These are phyloP conservation scores for Aspergillus eucalypticola DNA, from an alignment of 2,329 filamentous ascomycete species.

Conservation along the genomic window DNA sequence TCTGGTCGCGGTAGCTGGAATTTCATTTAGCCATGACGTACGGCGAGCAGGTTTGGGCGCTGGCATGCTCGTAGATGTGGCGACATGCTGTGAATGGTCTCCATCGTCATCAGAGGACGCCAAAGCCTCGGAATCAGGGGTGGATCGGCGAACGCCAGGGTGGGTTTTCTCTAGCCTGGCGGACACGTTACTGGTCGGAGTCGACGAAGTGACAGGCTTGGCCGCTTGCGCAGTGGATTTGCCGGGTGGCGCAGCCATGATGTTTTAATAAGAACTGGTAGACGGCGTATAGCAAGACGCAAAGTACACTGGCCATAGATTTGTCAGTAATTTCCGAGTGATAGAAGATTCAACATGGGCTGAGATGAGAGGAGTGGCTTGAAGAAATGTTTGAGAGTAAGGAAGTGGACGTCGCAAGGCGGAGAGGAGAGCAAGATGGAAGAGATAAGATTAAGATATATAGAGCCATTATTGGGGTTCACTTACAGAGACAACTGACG, in stretches of 20 bases:
- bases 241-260: constrained; percentile 45
- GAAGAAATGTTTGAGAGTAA: too few relatives aligned
- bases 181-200: constrained; percentile 60
- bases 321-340: background rate
- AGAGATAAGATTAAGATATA: too few relatives aligned
- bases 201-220: constrained; percentile 45
- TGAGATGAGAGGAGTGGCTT: too few relatives aligned
- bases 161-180: constrained; percentile 74
- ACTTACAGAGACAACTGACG: constrained; percentile 1
- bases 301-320: background rate
- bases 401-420: too few relatives aligned
- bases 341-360: background rate
- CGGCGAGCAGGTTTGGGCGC: constrained; percentile 66
- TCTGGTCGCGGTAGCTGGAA: constrained; percentile 66
- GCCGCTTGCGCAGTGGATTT: constrained; percentile 27
- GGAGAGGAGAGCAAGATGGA: background rate
- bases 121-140: constrained; percentile 89
- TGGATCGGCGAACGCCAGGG: constrained; percentile 70
- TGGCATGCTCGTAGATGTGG: constrained; percentile 52
- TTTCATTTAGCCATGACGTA: constrained; percentile 85
- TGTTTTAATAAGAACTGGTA: constrained; percentile 4
- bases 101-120: constrained; percentile 92
- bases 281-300: background rate
- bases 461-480: background rate
- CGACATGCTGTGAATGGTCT: constrained; percentile 62